Base-by-base conservation (phyloP, 192 early-diverging fungal genomes). In the Coemansia sp. region DNA sequence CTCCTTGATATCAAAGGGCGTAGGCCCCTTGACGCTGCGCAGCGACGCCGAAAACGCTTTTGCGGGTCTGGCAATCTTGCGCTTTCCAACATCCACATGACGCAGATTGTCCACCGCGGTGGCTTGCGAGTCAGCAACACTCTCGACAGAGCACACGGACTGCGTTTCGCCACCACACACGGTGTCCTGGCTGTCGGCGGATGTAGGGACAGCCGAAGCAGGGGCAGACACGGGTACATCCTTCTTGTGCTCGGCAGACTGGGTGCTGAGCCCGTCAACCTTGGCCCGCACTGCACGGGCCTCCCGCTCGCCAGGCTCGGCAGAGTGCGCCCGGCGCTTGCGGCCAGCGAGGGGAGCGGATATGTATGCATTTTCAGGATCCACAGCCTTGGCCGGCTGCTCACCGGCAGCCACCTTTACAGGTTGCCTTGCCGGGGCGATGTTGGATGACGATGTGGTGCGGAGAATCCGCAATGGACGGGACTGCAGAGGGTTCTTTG, bases 31-130 rank as follows among this genome's bases (percentile, higher is more conserved):
- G 26, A 69, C 15, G 37, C 64, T 49, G 35, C 67, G 67, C 35
- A 66, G n/a, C 34, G 67, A 61, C 34, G 64, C 28, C 63, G 76
- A 79, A 23, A 67, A 79, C 5, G 77, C 66, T n/a, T 61, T 71
- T 64, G 64, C 58, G 6, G 77, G 77, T 33, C 66, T 73, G 67
- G 77, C 77, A 59, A 79, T 70, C 57, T 61, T 70, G 57, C 77
- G 77, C 53, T 51, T 37, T 1, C 28, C 16, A 43, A 67, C 48
- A 1, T 63, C 56, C 55, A 57, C 15, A 57, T 57, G 55, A 29
- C 55, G 55, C 29, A 31, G 29, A 57, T 57, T 57, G 29, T 72
- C 78, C 16, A 81, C 78, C 13, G 61, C 73, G 2, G 78, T 81
- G 45, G 65, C 40, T 63, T 75, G 72, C 39, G 78, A 75, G 31